Percentiles rank a stretch among this genome's conserved stretches.
Evolutionary conservation across 2,329 filamentous ascomycete genomes (phyloP).

Genomic region (Trichoderma lentiforme): DNA sequence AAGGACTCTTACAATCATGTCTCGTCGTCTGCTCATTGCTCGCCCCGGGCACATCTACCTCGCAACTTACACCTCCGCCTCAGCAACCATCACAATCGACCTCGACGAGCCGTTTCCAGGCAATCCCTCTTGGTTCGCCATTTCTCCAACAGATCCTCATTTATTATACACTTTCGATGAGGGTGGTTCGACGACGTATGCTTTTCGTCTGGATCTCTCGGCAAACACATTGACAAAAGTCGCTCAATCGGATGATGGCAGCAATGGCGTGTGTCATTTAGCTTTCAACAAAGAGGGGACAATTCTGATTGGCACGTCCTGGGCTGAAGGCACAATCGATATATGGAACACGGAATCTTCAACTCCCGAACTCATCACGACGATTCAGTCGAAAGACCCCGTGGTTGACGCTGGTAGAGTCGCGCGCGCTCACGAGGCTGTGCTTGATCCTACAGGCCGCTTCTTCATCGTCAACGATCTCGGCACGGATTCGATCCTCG

Average conservation of each 20-base stretch:
- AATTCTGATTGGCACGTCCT: conserved; percentile 44
- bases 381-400: conserved; percentile 31
- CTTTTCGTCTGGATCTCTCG: conserved; percentile 37
- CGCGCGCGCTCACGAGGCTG: conserved; percentile 45
- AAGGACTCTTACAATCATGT: background rate
- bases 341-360: conserved; percentile 43
- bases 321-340: conserved; percentile 42
- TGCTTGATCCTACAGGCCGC: conserved; percentile 47
- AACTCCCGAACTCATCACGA: conserved; percentile 38
- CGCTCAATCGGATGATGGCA: conserved; percentile 33
- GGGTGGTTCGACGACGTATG: conserved; percentile 36
- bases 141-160: conserved; percentile 33
- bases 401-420: conserved; percentile 29
- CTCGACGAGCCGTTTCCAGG: conserved; percentile 34
- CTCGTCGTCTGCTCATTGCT: conserved; percentile 38
- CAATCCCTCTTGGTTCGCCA: conserved; percentile 46
- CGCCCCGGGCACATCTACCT: conserved; percentile 39
- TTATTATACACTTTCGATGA: conserved; percentile 48
- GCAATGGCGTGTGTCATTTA: conserved; percentile 45
- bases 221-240: conserved; percentile 26
- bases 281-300: conserved; percentile 44
- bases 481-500: conserved; percentile 44
- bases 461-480: conserved; percentile 50
- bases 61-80: conserved; percentile 40
- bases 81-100: conserved; percentile 34